Conservation (phyloP, 768 basidiomycete genomes). For the Mycena albidolilacea region DNA sequence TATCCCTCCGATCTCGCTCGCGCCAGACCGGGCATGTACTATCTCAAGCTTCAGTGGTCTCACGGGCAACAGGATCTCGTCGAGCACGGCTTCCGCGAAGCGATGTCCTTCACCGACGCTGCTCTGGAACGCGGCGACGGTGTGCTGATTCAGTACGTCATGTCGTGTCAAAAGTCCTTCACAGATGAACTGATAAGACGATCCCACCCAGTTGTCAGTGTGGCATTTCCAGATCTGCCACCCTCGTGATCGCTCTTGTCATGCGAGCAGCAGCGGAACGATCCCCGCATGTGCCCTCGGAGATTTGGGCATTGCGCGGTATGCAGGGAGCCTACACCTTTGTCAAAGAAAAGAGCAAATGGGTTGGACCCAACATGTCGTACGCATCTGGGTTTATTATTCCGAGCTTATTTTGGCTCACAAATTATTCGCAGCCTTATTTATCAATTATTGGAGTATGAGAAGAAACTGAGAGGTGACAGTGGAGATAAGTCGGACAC, state of each 20-base stretch:
- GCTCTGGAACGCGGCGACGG: conserved; percentile 83
- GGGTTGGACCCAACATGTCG: conserved; percentile 96
- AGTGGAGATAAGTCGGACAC: conserved; percentile 64
- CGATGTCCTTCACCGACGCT: conserved; percentile 86
- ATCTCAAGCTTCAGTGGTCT: conserved; percentile 93
- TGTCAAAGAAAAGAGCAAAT: conserved; percentile 91
- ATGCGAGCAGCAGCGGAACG: conserved; percentile 91
- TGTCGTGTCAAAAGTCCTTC: conserved; percentile 36
- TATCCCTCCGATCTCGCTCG: conserved; percentile 76
- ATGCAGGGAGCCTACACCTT: conserved; percentile 93
- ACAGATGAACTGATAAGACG: conserved; percentile 38
- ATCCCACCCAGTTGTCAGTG: conserved; percentile 83
- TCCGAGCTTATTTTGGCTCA: conserved; percentile 32
- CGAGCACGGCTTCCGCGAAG: conserved; percentile 80
- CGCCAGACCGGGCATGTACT: conserved; percentile 86
- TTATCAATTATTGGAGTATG: conserved; percentile 94
- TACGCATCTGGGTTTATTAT: conserved; percentile 60
- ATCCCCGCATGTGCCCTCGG: conserved; percentile 76
- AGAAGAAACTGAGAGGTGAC: conserved; percentile 75
- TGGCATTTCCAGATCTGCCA: conserved; percentile 93
- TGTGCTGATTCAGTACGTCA: conserved; percentile 86
- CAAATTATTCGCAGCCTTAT: conserved; percentile 72
- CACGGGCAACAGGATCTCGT: conserved; percentile 95
- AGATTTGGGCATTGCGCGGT: conserved; percentile 85
- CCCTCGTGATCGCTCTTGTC: conserved; percentile 90